phyloP scores from a whole-genome alignment of 2,329 filamentous ascomycete species.

The Tolypocladium ovalisporum region DNA sequence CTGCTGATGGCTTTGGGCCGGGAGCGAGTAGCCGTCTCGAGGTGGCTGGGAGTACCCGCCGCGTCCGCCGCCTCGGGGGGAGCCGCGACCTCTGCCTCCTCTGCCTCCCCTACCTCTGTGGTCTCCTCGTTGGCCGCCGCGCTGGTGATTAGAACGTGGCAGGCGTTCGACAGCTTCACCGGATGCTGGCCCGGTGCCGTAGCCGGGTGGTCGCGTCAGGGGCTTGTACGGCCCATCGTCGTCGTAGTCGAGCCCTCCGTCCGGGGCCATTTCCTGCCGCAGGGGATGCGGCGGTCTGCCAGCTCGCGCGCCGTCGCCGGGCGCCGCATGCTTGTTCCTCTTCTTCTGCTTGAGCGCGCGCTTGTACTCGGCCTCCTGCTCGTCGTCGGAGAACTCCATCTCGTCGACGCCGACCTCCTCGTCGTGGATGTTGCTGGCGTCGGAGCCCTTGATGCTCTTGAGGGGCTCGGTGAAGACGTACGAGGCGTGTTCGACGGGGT shows the following conservation, averaged over 20 bases:
- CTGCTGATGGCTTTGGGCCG: slow-evolving; percentile 17
- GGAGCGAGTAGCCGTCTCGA: slow-evolving; percentile 30
- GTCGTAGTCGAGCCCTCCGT: slow-evolving; percentile 53
- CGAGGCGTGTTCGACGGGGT: slow-evolving; percentile 65
- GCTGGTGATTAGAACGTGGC: slow-evolving; percentile 17
- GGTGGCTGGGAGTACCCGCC: slow-evolving; percentile 15
- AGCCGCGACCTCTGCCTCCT: slow-evolving; percentile 28
- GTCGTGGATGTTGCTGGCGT: slow-evolving; percentile 90
- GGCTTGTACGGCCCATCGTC: slow-evolving; percentile 61
- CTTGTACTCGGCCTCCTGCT: slow-evolving; percentile 80
- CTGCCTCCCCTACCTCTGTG: slow-evolving; percentile 36
- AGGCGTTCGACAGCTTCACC: slow-evolving; percentile 24
- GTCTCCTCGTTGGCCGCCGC: slow-evolving; percentile 33
- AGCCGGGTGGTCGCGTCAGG: slow-evolving; percentile 55
- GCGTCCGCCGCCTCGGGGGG: slow-evolving; percentile 28
- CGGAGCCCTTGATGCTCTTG: slow-evolving; percentile 72
- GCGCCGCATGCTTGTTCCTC: slow-evolving; percentile 32
- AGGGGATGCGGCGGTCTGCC: slow-evolving; percentile 27
- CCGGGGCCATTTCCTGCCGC: slow-evolving; percentile 25
- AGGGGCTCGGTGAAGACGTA: slow-evolving; percentile 83
- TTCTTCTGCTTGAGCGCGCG: slow-evolving; percentile 56
- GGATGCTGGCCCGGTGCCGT: slow-evolving; percentile 37
- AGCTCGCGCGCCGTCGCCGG: slow-evolving; percentile 23
- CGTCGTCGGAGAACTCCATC: slow-evolving; percentile 92
- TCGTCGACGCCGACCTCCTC: slow-evolving; percentile 82